Evolutionary conservation across 2,329 filamentous ascomycete species (phyloP).

Genomic region (Periconia sp.): DNA sequence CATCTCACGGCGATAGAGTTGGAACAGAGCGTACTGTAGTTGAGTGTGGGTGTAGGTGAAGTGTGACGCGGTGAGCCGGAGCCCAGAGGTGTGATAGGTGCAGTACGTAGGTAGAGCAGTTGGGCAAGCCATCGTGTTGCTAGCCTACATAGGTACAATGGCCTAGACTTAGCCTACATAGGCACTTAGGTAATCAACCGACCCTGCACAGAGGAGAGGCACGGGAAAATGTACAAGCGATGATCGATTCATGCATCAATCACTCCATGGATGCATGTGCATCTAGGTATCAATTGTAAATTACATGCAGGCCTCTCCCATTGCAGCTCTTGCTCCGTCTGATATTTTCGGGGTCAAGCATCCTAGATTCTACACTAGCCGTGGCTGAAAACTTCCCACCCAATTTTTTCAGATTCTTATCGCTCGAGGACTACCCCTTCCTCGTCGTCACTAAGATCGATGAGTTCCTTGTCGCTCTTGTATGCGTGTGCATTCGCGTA

Average conservation of each 20-base stretch:
- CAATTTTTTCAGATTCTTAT: too few relatives aligned
- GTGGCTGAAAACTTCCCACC: too few relatives aligned
- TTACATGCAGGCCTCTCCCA: too few relatives aligned
- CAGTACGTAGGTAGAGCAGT: neutral
- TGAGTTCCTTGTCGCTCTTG: conserved; percentile 1
- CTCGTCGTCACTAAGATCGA: conserved; percentile 10
- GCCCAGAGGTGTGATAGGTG: neutral
- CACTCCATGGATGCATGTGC: too few relatives aligned
- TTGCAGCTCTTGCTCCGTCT: too few relatives aligned
- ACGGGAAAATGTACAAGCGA: too few relatives aligned
- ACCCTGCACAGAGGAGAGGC: too few relatives aligned
- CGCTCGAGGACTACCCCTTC: neutral
- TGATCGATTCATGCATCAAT: too few relatives aligned
- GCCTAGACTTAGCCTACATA: neutral
- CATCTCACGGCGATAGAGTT: conserved; percentile 30
- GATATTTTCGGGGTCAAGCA: too few relatives aligned
- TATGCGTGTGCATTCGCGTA: neutral
- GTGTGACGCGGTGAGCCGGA: conserved; percentile 9
- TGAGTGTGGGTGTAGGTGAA: conserved; percentile 19
- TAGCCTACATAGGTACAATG: neutral
- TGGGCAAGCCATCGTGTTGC: neutral
- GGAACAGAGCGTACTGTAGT: conserved; percentile 17
- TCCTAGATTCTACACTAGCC: too few relatives aligned
- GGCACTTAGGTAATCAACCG: too few relatives aligned
- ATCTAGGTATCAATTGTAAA: too few relatives aligned